These are phyloP conservation scores for Fusarium piperis DNA, from an alignment of 2,329 filamentous ascomycete genomes.

Conservation along the genomic window DNA sequence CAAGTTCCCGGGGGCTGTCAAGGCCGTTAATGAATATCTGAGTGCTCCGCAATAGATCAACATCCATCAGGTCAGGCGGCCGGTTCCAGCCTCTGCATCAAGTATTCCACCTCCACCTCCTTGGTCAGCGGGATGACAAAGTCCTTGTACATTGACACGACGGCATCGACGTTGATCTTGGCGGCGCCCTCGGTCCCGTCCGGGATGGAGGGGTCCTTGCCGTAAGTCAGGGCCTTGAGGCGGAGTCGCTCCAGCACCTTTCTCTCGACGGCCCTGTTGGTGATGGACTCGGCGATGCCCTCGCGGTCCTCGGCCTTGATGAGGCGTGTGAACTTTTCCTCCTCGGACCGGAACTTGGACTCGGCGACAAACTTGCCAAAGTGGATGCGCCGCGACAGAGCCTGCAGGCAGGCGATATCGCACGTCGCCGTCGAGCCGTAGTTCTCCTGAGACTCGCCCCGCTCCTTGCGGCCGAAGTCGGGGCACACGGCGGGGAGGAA, in stretches of 20 bases:
- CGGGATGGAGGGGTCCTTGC: constrained; percentile 80
- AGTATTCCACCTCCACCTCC: constrained; percentile 95
- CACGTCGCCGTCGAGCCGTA: constrained; percentile 93
- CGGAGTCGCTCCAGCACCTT: constrained; percentile 88
- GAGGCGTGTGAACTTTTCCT: constrained; percentile 80
- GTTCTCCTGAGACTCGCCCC: constrained; percentile 89
- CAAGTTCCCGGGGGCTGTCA: constrained; percentile 80
- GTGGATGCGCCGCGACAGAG: constrained; percentile 89
- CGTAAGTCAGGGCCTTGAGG: constrained; percentile 93
- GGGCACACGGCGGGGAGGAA: constrained; percentile 87
- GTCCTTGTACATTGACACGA: constrained; percentile 89
- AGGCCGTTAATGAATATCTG: constrained; percentile 80
- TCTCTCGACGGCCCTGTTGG: constrained; percentile 86
- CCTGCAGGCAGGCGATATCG: constrained; percentile 90
- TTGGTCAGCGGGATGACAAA: constrained; percentile 98
- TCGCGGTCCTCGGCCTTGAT: constrained; percentile 83
- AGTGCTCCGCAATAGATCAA: constrained; percentile 57
- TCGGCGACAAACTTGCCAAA: constrained; percentile 99
- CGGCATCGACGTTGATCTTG: constrained; percentile 93
- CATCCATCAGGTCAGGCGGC: constrained; percentile 33
- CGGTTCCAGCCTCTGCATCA: constrained; percentile 86
- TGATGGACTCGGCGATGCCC: constrained; percentile 90
- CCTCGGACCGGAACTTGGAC: constrained; percentile 88
- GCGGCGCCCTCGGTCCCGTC: constrained; percentile 63
- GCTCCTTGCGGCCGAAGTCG: constrained; percentile 79